Conservation (phyloP, 305 asterid species). For the Stenogyne calaminthoides region DNA sequence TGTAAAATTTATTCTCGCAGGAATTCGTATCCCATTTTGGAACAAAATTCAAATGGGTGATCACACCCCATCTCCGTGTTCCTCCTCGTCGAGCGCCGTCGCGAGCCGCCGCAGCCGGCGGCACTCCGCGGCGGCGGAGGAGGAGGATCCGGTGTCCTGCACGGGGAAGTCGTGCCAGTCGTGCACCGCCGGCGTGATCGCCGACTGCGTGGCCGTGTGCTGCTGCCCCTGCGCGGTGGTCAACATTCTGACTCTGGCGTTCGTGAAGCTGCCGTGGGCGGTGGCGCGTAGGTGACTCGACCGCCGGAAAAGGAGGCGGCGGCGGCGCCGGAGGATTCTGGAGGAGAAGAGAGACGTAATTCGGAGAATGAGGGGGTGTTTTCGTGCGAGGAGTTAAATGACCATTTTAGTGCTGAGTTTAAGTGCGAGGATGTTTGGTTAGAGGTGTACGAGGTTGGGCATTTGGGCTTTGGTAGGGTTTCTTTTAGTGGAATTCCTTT, state of each 20-base stretch:
- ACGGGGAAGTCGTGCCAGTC: conserved; percentile 78
- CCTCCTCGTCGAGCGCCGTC: conserved; percentile 37
- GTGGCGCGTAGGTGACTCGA: conserved; percentile 61
- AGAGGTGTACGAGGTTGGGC: conserved; percentile 54
- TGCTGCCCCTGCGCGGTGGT: conserved; percentile 96
- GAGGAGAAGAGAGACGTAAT: conserved; percentile 44
- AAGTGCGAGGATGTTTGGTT: conserved; percentile 66
- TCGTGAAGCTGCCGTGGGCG: conserved; percentile 77
- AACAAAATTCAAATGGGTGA: conserved; percentile 40
- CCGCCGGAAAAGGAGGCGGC: conserved; percentile 38
- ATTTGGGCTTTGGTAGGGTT: conserved; percentile 91
- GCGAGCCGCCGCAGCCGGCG: conserved; percentile 36
- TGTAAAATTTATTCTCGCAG: conserved; percentile 28
- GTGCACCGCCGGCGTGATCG: conserved; percentile 81
- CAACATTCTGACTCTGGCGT: conserved; percentile 59
- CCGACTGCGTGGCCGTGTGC: conserved; percentile 92
- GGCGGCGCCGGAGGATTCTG: conserved; percentile 32
- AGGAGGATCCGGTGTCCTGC: conserved; percentile 52
- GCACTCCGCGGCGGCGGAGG: conserved; percentile 31
- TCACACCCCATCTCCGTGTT: conserved; percentile 38
- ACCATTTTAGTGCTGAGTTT: conserved; percentile 52
- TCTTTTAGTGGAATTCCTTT: conserved; percentile 67
- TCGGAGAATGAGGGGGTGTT: conserved; percentile 38
- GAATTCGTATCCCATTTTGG: conserved; percentile 17
- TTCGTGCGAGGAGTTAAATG: conserved; percentile 40